phyloP scores from a whole-genome alignment of 2,329 filamentous ascomycete species.

The Colletotrichum destructivum region DNA sequence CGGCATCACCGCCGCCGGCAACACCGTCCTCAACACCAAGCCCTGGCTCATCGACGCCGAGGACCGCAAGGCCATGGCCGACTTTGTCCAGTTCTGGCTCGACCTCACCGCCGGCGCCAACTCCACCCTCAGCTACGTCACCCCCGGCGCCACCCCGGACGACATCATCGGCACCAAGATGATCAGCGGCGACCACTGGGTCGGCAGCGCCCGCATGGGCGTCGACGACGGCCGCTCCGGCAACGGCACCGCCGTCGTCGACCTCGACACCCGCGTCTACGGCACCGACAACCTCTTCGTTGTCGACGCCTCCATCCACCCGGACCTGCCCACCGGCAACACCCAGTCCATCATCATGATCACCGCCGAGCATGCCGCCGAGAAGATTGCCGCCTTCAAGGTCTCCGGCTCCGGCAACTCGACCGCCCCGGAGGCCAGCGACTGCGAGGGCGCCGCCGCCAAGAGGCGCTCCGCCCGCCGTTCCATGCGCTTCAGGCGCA shows the following conservation, averaged over 20 bases:
- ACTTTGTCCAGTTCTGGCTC: slow-evolving; percentile 39
- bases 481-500: slow-evolving; percentile 34
- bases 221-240: slow-evolving; percentile 55
- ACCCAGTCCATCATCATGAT: slow-evolving; percentile 44
- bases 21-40: slow-evolving; percentile 44
- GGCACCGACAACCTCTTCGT: slow-evolving; percentile 74
- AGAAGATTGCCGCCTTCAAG: slow-evolving; percentile 39
- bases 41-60: slow-evolving; percentile 45
- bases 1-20: slow-evolving; percentile 45
- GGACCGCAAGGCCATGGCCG: slow-evolving; percentile 44
- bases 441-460: background rate
- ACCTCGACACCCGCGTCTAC: slow-evolving; percentile 70
- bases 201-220: slow-evolving; percentile 56
- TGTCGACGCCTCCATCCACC: slow-evolving; percentile 74
- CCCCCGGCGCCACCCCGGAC: slow-evolving; percentile 32
- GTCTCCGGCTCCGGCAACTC: slow-evolving; percentile 27
- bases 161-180: slow-evolving; percentile 37
- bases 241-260: slow-evolving; percentile 68
- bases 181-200: slow-evolving; percentile 41
- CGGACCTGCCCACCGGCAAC: slow-evolving; percentile 53
- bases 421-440: slow-evolving; percentile 3
- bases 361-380: slow-evolving; percentile 41
- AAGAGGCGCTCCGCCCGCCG: slow-evolving; percentile 21
- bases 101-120: slow-evolving; percentile 37
- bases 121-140: slow-evolving; percentile 36